Base-by-base conservation (phyloP, 495 filamentous ascomycete genomes). In the Podospora bellae-mahoneyi region DNA sequence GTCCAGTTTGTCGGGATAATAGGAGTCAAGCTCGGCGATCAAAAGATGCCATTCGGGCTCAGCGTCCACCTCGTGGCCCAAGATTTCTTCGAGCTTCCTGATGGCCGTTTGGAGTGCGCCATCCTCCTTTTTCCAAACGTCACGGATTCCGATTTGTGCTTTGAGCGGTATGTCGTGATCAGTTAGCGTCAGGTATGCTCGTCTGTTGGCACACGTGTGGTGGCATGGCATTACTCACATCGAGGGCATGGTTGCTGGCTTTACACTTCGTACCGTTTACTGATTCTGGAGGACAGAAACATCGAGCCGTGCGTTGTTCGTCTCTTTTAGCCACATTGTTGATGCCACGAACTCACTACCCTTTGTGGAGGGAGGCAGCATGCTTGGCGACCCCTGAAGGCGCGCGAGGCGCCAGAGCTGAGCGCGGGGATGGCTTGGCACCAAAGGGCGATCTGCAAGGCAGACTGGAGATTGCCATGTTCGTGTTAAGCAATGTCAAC, bases 1-100 rank as follows among this genome's bases (percentile, higher is more conserved):
- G 62, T 69, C 68, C 6, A 64, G 64, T 65, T 76, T 78, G 69
- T 82, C 75, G 1, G 69, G 68, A 67, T 78, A 79, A 67, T 73
- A 69, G 7, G 30, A 27, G 53, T 72, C 73, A 1, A 78, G 72
- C 30, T 77, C 71, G 7, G 69, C 30, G 27, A 78, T 16, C 10
- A 83, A 62, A 23, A 72, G 64, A 19, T 68, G 73, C 80, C 80
- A 83, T 64, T 77, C 71, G 0, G 78, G 75, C 19, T 74, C 67
- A n/a, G 73, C 55, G 61, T 67, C 64, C 23, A 83, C 74, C 6
- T 73, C 39, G 53, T 75, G 72, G 2, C 80, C 80, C 18, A 79
- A 62, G 2, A 72, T 55, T 7, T 68, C 64, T 48, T 72, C 44
- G 9, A 81, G 66, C n/a, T 18, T 57, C 48, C 63, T 62, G 23